These are phyloP conservation scores for Emergomyces pasteurianus DNA, from an alignment of 2,329 filamentous ascomycete species.

Conservation along the genomic window DNA sequence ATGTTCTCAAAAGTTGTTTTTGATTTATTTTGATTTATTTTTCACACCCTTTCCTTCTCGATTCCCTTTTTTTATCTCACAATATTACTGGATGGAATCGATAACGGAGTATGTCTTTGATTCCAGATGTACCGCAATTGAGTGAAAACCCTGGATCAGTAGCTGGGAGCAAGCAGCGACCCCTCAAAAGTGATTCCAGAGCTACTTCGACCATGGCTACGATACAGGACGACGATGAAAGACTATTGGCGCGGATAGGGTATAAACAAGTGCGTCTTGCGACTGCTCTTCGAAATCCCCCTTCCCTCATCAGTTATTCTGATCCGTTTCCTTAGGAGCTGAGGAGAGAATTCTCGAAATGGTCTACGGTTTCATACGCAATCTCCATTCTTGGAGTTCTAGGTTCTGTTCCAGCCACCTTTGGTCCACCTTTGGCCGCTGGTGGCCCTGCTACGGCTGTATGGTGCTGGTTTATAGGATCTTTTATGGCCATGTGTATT, in stretches of 20 bases:
- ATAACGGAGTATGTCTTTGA: conserved; percentile 8
- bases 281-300: not conserved
- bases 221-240: conserved; percentile 47
- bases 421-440: conserved; percentile 45
- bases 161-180: conserved; percentile 1
- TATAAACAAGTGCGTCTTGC: conserved; percentile 44
- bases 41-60: not conserved
- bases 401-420: conserved; percentile 54
- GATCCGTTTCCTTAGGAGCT: conserved; percentile 39
- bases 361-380: conserved; percentile 55
- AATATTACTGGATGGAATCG: not conserved
- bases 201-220: conserved; percentile 22
- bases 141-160: not conserved
- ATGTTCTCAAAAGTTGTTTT: not conserved
- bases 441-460: conserved; percentile 53
- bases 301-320: not conserved
- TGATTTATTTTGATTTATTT: not conserved
- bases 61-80: not conserved
- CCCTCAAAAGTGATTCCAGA: not conserved
- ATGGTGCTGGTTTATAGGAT: conserved; percentile 55
- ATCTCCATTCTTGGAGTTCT: conserved; percentile 54
- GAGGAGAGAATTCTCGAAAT: conserved; percentile 52
- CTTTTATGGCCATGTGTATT: conserved; percentile 52
- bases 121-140: conserved; percentile 3
- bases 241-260: conserved; percentile 48